These are phyloP conservation scores for Pseudozyma tsukubaensis DNA, from an alignment of 1,284 basidiomycete species.

Conservation along the genomic window DNA sequence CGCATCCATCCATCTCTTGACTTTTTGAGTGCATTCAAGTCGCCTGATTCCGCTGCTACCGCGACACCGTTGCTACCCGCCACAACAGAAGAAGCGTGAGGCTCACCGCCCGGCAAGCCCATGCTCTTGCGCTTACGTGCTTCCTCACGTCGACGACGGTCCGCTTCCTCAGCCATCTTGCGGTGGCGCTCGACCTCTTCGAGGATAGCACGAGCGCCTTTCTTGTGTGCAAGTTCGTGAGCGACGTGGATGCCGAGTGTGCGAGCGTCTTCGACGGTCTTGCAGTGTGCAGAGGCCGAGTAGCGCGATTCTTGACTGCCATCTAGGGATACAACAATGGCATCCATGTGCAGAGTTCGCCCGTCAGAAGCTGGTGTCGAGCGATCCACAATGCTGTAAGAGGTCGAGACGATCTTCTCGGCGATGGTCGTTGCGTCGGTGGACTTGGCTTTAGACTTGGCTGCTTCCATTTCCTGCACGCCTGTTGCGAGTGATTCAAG, in stretches of 20 bases:
- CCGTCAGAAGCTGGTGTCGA: conserved; percentile 52
- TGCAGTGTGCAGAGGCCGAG: conserved; percentile 43
- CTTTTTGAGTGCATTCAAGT: conserved; percentile 37
- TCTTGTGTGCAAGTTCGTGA: conserved; percentile 54
- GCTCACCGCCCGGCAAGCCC: conserved; percentile 38
- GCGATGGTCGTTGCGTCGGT: conserved; percentile 22
- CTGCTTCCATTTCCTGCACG: conserved; percentile 30
- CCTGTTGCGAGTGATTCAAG: conserved; percentile 46
- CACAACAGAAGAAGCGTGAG: conserved; percentile 7
- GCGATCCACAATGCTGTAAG: conserved; percentile 48
- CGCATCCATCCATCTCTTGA: conserved; percentile 42
- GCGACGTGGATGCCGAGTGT: conserved; percentile 60
- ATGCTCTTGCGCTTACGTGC: conserved; percentile 43
- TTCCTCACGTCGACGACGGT: conserved; percentile 51
- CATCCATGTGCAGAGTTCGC: conserved; percentile 50
- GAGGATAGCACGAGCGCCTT: conserved; percentile 60
- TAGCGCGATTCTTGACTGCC: conserved; percentile 54
- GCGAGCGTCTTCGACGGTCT: conserved; percentile 52
- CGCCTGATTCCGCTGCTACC: conserved; percentile 33
- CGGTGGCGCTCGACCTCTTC: conserved; percentile 67
- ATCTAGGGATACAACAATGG: conserved; percentile 68
- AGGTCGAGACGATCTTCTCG: conserved; percentile 42
- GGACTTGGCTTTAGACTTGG: conserved; percentile 11
- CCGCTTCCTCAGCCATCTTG: conserved; percentile 63
- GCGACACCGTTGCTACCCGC: conserved; percentile 26